Conservation (phyloP, 2,329 filamentous ascomycete species). For the Colletotrichum cereale region DNA sequence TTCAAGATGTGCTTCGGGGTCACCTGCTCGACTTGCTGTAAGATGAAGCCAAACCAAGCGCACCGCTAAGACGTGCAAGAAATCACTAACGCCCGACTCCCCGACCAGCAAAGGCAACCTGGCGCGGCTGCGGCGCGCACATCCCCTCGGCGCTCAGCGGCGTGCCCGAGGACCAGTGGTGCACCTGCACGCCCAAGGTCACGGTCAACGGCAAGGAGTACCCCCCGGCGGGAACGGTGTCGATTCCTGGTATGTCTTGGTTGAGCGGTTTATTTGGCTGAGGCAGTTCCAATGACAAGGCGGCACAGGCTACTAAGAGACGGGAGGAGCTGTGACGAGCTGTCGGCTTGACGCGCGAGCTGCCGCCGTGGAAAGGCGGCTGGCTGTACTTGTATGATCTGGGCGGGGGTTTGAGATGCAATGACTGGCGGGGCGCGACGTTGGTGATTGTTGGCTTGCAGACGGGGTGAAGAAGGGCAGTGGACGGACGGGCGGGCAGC, state of each 20-base stretch:
- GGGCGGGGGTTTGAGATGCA: neutral
- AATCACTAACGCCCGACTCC: neutral
- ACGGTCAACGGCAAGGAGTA: conserved; percentile 59
- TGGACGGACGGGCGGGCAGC: neutral
- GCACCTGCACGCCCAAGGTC: conserved; percentile 59
- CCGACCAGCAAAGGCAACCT: conserved; percentile 59
- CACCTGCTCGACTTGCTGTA: conserved; percentile 58
- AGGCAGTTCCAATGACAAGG: conserved; percentile 37
- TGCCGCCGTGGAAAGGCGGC: neutral
- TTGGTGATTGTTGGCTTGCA: neutral
- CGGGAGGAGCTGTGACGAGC: conserved; percentile 23
- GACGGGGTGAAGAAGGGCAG: neutral
- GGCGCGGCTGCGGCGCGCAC: conserved; percentile 64
- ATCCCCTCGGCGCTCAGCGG: conserved; percentile 58
- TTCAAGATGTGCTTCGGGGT: conserved; percentile 56
- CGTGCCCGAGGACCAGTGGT: conserved; percentile 61
- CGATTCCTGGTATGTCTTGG: conserved; percentile 56
- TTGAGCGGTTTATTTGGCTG: conserved; percentile 43
- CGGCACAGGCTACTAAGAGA: conserved; percentile 28
- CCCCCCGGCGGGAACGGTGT: conserved; percentile 56
- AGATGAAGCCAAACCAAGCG: conserved; percentile 38
- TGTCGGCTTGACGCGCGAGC: neutral
- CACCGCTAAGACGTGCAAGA: neutral
- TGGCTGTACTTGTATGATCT: conserved; percentile 6
- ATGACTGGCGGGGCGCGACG: conserved; percentile 11